Percentiles rank a stretch among this genome's conserved stretches.
Evolutionary conservation across 1,139 yeast species (phyloP).

Genomic region (Sugiyamaella neomexicana): DNA sequence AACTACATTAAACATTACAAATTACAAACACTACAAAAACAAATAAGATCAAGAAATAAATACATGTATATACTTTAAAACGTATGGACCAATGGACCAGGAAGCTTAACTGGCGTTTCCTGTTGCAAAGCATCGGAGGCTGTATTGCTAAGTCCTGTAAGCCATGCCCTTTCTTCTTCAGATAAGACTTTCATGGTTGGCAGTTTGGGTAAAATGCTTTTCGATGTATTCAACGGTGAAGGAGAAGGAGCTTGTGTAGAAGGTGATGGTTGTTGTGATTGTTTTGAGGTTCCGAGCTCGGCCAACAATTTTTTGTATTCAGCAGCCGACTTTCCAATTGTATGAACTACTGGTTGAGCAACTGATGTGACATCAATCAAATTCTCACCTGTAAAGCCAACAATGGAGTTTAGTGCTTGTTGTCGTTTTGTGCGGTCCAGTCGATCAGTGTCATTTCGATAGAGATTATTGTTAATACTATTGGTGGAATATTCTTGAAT

Average conservation of each 20-base stretch:
- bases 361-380: slow-evolving; percentile 33
- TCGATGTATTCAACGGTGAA: not conserved
- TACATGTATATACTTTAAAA: slow-evolving; percentile 10
- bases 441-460: slow-evolving; percentile 11
- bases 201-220: slow-evolving; percentile 13
- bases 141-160: slow-evolving; percentile 24
- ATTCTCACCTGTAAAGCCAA: slow-evolving; percentile 31
- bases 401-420: slow-evolving; percentile 26
- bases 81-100: slow-evolving; percentile 29
- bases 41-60: not conserved
- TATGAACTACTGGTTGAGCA: slow-evolving; percentile 30
- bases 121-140: slow-evolving; percentile 28
- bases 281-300: not conserved
- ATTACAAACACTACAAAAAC: not conserved
- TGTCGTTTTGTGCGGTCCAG: slow-evolving; percentile 15
- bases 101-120: slow-evolving; percentile 29
- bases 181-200: slow-evolving; percentile 17
- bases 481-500: slow-evolving; percentile 19
- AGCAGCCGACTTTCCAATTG: slow-evolving; percentile 27
- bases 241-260: slow-evolving; percentile 3
- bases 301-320: slow-evolving; percentile 27
- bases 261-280: too few relatives aligned
- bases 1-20: not conserved
- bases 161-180: slow-evolving; percentile 27
- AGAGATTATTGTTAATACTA: slow-evolving; percentile 7